These are phyloP conservation scores for Gracilaria domingensis DNA, from an alignment of 23 red algal species.

Conservation along the genomic window DNA sequence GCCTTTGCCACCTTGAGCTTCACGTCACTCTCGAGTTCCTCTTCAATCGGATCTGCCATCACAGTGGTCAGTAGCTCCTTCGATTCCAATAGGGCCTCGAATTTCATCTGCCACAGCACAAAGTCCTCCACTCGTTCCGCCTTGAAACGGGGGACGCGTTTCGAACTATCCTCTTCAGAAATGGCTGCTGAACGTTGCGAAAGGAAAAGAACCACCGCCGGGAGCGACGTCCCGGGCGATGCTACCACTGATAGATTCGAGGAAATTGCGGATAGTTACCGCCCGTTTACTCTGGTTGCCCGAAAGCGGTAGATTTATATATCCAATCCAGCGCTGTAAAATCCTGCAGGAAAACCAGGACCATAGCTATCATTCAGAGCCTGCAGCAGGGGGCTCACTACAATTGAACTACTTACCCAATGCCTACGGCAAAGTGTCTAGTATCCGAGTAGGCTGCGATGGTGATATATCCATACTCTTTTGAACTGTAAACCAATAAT, in stretches of 20 bases:
- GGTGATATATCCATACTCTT: too few species aligned
- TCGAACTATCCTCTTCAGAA: conserved; percentile 12
- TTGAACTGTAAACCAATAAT: too few species aligned
- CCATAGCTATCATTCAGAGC: too few species aligned
- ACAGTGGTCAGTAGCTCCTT: background rate
- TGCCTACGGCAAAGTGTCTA: too few species aligned
- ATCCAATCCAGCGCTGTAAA: too few species aligned
- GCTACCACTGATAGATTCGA: conserved; percentile 14
- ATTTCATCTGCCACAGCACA: conserved; percentile 23
- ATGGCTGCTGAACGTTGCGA: background rate
- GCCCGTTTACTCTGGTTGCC: too few species aligned
- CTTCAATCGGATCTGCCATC: background rate
- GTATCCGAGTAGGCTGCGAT: too few species aligned
- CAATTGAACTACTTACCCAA: too few species aligned
- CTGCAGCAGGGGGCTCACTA: too few species aligned
- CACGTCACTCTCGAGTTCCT: background rate
- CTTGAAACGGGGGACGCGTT: conserved; percentile 6
- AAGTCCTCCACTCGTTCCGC: conserved; percentile 16
- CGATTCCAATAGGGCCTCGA: conserved; percentile 23
- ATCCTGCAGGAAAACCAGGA: too few species aligned
- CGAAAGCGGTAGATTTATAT: too few species aligned
- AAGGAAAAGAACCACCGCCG: background rate
- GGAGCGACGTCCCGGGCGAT: background rate
- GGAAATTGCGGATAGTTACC: too few species aligned
- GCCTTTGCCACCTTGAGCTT: conserved; percentile 27